Evolutionary conservation across 495 filamentous ascomycete genomes (phyloP).

Genomic region (Aspergillus funiculosus): DNA sequence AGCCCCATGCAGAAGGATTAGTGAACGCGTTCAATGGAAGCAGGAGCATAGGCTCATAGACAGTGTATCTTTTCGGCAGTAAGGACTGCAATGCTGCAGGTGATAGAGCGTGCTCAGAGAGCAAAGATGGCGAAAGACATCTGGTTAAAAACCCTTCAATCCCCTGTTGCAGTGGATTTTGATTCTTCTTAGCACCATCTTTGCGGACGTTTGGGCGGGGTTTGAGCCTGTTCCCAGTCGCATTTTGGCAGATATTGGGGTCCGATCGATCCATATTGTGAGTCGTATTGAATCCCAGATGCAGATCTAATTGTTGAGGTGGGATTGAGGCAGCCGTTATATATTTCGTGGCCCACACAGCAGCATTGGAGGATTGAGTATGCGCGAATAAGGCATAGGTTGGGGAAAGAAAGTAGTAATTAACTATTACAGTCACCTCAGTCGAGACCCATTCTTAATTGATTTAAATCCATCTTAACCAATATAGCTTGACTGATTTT

Average conservation of each 20-base stretch:
- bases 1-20: slow-evolving; percentile 37
- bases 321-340: too few relatives aligned
- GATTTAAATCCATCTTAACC: too few relatives aligned
- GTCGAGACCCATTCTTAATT: too few relatives aligned
- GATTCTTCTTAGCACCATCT: slow-evolving; percentile 10
- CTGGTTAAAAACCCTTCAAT: slow-evolving; percentile 28
- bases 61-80: slow-evolving; percentile 59
- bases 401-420: too few relatives aligned
- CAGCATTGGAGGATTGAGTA: too few relatives aligned
- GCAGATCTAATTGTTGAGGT: too few relatives aligned
- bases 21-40: slow-evolving; percentile 57
- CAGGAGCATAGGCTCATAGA: slow-evolving; percentile 65
- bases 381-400: too few relatives aligned
- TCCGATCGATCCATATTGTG: neutral
- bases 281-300: too few relatives aligned
- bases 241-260: neutral
- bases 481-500: too few relatives aligned
- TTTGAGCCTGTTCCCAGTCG: neutral
- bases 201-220: slow-evolving; percentile 11
- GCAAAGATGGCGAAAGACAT: slow-evolving; percentile 14
- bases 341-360: too few relatives aligned
- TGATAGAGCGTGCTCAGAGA: slow-evolving; percentile 14
- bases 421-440: too few relatives aligned
- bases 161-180: slow-evolving; percentile 30
- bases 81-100: slow-evolving; percentile 21